phyloP scores from a whole-genome alignment of 1,284 basidiomycete species.

The Quambalaria eucalypti region DNA sequence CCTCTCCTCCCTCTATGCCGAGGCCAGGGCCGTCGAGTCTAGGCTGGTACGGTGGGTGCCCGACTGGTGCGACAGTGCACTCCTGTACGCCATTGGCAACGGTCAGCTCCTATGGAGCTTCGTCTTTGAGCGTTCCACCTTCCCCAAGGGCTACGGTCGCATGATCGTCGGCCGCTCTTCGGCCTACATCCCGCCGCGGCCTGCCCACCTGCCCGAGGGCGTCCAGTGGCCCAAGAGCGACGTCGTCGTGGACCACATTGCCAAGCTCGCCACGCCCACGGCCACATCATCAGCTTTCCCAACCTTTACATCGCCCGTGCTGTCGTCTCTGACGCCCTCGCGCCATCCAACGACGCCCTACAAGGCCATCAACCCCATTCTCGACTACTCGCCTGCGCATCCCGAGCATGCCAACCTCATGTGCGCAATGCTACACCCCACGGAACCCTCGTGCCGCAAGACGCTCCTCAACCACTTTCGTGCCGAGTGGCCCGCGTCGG shows the following conservation, averaged over 20 bases:
- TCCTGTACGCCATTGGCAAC: slow-evolving; percentile 35
- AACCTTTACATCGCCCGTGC: slow-evolving; percentile 30
- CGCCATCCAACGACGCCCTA: slow-evolving; percentile 24
- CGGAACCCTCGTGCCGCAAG: slow-evolving; percentile 21
- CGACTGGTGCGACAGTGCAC: slow-evolving; percentile 21
- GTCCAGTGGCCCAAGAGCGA: slow-evolving; percentile 29
- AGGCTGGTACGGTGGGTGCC: slow-evolving; percentile 23
- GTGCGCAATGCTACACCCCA: slow-evolving; percentile 35
- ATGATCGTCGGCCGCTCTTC: slow-evolving; percentile 26
- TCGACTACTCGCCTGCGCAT: slow-evolving; percentile 36
- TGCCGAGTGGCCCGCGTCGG: slow-evolving; percentile 26
- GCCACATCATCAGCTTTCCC: slow-evolving; percentile 23
- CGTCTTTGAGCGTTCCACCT: slow-evolving; percentile 29
- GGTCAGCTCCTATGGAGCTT: slow-evolving; percentile 35
- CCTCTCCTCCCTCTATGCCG: slow-evolving; percentile 14
- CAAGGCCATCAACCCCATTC: slow-evolving; percentile 26
- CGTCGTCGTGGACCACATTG: slow-evolving; percentile 28
- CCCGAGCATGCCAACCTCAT: slow-evolving; percentile 28
- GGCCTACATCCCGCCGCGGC: slow-evolving; percentile 29
- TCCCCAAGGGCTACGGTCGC: slow-evolving; percentile 19
- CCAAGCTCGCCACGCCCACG: slow-evolving; percentile 21
- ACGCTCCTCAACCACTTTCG: slow-evolving; percentile 27
- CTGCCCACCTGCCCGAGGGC: slow-evolving; percentile 18
- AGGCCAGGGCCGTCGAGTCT: slow-evolving; percentile 11
- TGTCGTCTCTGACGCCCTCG: slow-evolving; percentile 26